These are phyloP conservation scores for Mycosphaerella sp. DNA, from an alignment of 2,329 filamentous ascomycete genomes.

Conservation along the genomic window DNA sequence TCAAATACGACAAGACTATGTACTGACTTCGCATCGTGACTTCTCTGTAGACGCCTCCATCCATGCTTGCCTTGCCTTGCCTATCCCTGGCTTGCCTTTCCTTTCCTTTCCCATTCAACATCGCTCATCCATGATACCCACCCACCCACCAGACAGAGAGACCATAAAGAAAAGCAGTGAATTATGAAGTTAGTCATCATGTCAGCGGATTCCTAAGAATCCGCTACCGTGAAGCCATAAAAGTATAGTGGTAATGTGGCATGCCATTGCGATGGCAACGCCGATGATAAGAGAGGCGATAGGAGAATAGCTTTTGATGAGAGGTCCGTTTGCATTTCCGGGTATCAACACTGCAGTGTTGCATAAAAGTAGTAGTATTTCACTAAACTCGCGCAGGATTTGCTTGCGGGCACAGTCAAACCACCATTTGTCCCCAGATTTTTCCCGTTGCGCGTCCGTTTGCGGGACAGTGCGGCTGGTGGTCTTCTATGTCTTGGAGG, in stretches of 20 bases:
- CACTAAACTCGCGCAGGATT: neutral
- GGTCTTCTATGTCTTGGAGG: neutral
- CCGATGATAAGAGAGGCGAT: neutral
- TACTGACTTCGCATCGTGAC: too few species aligned
- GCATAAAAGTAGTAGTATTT: neutral
- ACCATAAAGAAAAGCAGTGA: neutral
- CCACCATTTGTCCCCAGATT: neutral
- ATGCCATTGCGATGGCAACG: neutral
- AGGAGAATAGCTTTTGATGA: neutral
- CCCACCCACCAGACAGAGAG: neutral
- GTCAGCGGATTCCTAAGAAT: neutral
- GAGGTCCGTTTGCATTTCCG: neutral
- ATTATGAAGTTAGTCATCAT: neutral
- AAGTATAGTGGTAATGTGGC: neutral
- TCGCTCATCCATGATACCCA: neutral
- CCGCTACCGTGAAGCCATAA: neutral
- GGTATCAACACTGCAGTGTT: neutral
- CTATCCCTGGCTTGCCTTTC: too few species aligned
- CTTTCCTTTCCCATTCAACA: too few species aligned
- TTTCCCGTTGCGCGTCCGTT: neutral
- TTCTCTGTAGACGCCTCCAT: too few species aligned
- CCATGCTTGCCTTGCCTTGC: too few species aligned
- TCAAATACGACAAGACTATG: too few species aligned
- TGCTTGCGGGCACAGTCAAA: neutral
- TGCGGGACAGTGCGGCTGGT: neutral